These are phyloP conservation scores for Penicillium sp. DNA, from an alignment of 2,329 filamentous ascomycete genomes.

Conservation along the genomic window DNA sequence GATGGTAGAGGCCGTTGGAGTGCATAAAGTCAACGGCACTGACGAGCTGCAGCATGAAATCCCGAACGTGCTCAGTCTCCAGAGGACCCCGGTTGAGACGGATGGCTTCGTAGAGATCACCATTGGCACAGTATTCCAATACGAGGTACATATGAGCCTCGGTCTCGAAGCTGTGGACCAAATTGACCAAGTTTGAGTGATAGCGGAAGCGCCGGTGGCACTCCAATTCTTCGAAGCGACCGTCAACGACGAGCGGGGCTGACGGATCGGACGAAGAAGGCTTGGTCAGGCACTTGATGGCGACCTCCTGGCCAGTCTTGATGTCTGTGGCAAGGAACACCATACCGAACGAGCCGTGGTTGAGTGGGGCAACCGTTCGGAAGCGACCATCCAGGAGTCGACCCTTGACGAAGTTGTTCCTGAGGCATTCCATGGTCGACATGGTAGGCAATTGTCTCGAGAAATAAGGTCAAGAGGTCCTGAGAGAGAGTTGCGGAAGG, in stretches of 20 bases:
- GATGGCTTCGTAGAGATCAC: slow-evolving; percentile 96
- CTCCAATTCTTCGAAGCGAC: slow-evolving; percentile 58
- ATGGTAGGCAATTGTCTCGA: slow-evolving; percentile 18
- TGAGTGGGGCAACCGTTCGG: slow-evolving; percentile 85
- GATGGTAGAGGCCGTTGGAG: slow-evolving; percentile 84
- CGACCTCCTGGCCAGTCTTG: slow-evolving; percentile 71
- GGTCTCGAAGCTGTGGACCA: slow-evolving; percentile 87
- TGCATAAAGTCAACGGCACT: slow-evolving; percentile 89
- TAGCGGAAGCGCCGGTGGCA: slow-evolving; percentile 73
- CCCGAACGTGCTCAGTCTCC: slow-evolving; percentile 92
- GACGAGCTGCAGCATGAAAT: slow-evolving; percentile 93
- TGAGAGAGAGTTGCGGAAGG: slow-evolving; percentile 3
- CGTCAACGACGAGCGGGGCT: slow-evolving; percentile 67
- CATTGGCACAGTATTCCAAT: slow-evolving; percentile 89
- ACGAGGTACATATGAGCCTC: slow-evolving; percentile 86
- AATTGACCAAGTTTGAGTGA: slow-evolving; percentile 90
- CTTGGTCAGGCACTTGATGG: slow-evolving; percentile 96
- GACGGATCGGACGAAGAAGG: slow-evolving; percentile 58
- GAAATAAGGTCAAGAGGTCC: slow-evolving; percentile 1
- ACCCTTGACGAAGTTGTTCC: slow-evolving; percentile 34
- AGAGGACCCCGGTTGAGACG: slow-evolving; percentile 79
- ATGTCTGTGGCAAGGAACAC: slow-evolving; percentile 88
- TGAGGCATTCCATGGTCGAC: slow-evolving; percentile 33
- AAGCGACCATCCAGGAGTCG: slow-evolving; percentile 64
- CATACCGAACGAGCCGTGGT: slow-evolving; percentile 98